Evolutionary conservation across 805 yeast genomes (phyloP), one percentile per base, ranked within the genome.

Genomic region (Kazachstania kunashirensis): DNA sequence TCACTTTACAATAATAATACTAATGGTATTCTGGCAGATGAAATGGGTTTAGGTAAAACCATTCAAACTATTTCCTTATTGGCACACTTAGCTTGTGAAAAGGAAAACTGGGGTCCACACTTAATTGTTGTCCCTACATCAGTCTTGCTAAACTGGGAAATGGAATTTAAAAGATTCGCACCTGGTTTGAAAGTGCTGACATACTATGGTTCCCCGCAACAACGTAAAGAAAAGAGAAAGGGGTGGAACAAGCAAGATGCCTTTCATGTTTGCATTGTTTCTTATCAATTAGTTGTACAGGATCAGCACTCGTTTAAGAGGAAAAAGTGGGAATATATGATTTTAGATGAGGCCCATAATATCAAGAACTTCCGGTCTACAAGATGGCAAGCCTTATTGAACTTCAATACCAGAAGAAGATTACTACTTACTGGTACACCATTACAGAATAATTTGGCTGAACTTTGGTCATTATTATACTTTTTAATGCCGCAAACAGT

Each of bases 221-320:
- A 92, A 57, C 78, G 99, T 54, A 88, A 88, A 33, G 92, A 84
- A 46, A 92, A 92, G 55, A 76, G 99, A 50, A 80, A 81, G 45
- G 99, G 99, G 2, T 92, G 99, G 99, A 89, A 89, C 53, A 86
- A 84, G 38, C 94, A 86, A 1, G 94, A 89, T 54, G 75, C 95
- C 0, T 92, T 94, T 68, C 97, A 92, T 58, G 92, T 92, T 11
- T 89, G 97, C 54, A 89, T 92, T 44, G 94, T 97, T 0, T 89
- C 97, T 0, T 92, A 92, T 54, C 99, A 92, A 58, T 69, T 92
- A 32, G 96, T 94, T n/a, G 88, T 92, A 9, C 97, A 92, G 53
- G 99, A 92, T 60, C 96, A 89, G 45, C 86, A 82, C 42, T 84
- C 94, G 0, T 92, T 92, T 61, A 77, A 88, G 49, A 71, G 98